A percentile compares a stretch with the other conserved stretches of the same genome.
These are phyloP conservation scores for Fabrea salina DNA, from an alignment of 169 alveolate species.

Conservation along the genomic window DNA sequence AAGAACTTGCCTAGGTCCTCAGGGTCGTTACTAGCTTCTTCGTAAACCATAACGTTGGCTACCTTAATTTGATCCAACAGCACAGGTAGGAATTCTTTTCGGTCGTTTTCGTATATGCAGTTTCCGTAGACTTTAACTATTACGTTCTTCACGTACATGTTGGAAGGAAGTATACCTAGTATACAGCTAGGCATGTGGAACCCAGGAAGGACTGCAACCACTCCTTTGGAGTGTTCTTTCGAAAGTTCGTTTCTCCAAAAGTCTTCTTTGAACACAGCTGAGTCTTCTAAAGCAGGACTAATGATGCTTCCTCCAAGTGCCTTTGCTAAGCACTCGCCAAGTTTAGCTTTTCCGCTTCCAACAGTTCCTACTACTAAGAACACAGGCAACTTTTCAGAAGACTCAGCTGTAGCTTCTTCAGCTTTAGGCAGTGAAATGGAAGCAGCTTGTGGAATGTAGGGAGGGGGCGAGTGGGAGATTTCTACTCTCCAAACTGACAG, in stretches of 20 bases:
- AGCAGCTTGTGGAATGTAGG: not conserved
- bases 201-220: not conserved
- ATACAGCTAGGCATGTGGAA: not conserved
- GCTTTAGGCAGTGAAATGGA: not conserved
- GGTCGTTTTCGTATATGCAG: not conserved
- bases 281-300: not conserved
- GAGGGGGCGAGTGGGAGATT: not conserved
- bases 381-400: not conserved
- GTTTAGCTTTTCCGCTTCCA: constrained; percentile 19
- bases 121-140: not conserved
- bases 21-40: not conserved
- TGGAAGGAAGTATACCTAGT: not conserved
- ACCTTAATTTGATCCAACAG: not conserved
- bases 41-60: not conserved
- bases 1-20: not conserved
- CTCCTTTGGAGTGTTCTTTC: not conserved
- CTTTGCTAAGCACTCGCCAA: not conserved
- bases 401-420: not conserved
- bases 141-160: not conserved
- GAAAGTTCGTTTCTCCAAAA: not conserved
- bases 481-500: constrained; percentile 2
- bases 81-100: not conserved
- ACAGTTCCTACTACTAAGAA: not conserved
- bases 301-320: not conserved
- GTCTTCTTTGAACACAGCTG: not conserved